Evolutionary conservation across 2,329 filamentous ascomycete species (phyloP).

Genomic region (Xylariaceae sp.): DNA sequence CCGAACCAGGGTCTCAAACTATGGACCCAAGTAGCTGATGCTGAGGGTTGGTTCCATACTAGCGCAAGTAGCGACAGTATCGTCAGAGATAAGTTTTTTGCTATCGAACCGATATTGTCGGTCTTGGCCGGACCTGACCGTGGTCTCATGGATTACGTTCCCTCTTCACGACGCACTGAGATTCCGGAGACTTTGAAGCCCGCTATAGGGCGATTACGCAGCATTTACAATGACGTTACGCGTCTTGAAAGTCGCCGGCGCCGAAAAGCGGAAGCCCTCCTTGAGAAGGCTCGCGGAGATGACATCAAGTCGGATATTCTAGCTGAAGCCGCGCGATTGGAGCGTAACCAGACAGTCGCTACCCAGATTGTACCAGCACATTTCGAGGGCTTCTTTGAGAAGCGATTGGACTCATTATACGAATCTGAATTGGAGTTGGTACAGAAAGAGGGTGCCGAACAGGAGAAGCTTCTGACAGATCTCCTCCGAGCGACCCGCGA

Average conservation of each 20-base stretch:
- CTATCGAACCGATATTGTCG: slow-evolving; percentile 67
- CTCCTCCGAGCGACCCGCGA: slow-evolving; percentile 71
- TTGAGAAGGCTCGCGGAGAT: slow-evolving; percentile 75
- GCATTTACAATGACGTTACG: slow-evolving; percentile 76
- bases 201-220: slow-evolving; percentile 70
- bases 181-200: slow-evolving; percentile 77
- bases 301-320: slow-evolving; percentile 85
- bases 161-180: slow-evolving; percentile 71
- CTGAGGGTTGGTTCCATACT: slow-evolving; percentile 77
- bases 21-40: slow-evolving; percentile 69
- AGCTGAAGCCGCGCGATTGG: slow-evolving; percentile 74
- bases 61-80: slow-evolving; percentile 51
- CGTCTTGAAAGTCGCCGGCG: slow-evolving; percentile 75
- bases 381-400: slow-evolving; percentile 87
- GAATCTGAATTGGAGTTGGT: slow-evolving; percentile 70
- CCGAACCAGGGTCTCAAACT: slow-evolving; percentile 58
- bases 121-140: slow-evolving; percentile 76
- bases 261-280: slow-evolving; percentile 71
- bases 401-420: slow-evolving; percentile 69
- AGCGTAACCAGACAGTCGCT: slow-evolving; percentile 72
- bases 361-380: slow-evolving; percentile 81
- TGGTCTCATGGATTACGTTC: slow-evolving; percentile 81
- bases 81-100: slow-evolving; percentile 72
- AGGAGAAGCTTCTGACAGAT: slow-evolving; percentile 64
- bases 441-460: slow-evolving; percentile 66